Evolutionary conservation across 2,329 filamentous ascomycete species (phyloP).

Genomic region (Fusarium bactridioides): DNA sequence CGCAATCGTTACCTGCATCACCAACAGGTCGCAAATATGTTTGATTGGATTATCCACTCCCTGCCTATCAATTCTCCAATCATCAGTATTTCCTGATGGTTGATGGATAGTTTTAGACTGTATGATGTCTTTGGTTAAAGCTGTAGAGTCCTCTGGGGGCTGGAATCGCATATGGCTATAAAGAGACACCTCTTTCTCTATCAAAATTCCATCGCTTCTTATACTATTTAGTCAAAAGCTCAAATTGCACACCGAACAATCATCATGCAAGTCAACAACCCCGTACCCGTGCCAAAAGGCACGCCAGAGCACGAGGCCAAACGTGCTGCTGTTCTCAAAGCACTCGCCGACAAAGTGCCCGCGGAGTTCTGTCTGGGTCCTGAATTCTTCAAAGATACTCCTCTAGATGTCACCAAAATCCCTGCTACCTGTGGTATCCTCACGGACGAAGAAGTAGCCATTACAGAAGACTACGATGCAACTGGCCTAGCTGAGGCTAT

Average conservation of each 20-base stretch:
- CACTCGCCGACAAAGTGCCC: not conserved
- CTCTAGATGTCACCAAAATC: not conserved
- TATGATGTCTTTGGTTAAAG: not conserved
- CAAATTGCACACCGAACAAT: not conserved
- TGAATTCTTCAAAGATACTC: not conserved
- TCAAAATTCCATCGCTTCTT: not conserved
- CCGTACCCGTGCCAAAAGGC: not conserved
- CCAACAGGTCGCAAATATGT: not conserved
- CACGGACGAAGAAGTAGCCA: not conserved
- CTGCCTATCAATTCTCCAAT: not conserved
- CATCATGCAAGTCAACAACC: not conserved
- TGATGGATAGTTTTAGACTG: not conserved
- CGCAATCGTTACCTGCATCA: not conserved
- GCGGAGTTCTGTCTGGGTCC: not conserved
- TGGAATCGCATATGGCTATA: not conserved
- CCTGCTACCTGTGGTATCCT: not conserved
- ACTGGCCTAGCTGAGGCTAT: not conserved
- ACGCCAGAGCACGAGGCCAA: not conserved
- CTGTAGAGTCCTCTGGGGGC: not conserved
- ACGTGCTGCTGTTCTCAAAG: not conserved
- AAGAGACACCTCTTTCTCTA: accelerated
- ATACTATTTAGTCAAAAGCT: not conserved
- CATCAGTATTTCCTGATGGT: not conserved
- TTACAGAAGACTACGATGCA: not conserved
- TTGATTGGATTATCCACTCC: not conserved